phyloP scores from a whole-genome alignment of 257 asterid genomes.

The Nicotiana attenuata region DNA sequence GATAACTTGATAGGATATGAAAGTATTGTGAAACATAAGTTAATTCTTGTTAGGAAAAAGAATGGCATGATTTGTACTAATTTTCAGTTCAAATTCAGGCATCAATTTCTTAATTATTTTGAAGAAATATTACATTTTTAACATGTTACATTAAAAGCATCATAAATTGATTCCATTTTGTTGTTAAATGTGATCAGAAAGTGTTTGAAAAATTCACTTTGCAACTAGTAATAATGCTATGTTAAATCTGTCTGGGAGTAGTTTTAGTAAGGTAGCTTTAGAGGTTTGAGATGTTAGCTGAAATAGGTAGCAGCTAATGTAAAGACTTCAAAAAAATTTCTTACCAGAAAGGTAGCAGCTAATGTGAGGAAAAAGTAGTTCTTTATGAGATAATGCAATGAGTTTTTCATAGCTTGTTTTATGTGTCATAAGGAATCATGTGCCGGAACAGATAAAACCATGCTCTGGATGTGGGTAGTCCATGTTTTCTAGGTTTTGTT shows the following conservation, averaged over 20 bases:
- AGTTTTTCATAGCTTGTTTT: too few relatives aligned
- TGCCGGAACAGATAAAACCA: background rate
- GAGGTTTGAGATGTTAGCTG: background rate
- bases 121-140: background rate
- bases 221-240: background rate
- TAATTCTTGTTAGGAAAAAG: background rate
- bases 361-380: background rate
- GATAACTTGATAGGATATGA: background rate
- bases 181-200: background rate
- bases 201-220: background rate
- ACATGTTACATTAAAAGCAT: too few relatives aligned
- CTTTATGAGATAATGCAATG: background rate
- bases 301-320: background rate
- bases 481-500: background rate
- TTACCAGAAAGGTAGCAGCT: background rate
- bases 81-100: background rate
- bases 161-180: too few relatives aligned
- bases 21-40: background rate
- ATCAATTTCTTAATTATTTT: background rate
- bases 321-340: too few relatives aligned
- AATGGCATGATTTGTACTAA: background rate
- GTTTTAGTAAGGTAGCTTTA: background rate
- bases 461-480: background rate
- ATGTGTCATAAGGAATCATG: too few relatives aligned
- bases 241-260: background rate